phyloP scores from a whole-genome alignment of 495 filamentous ascomycete species.

The Aspergillus diversus region DNA sequence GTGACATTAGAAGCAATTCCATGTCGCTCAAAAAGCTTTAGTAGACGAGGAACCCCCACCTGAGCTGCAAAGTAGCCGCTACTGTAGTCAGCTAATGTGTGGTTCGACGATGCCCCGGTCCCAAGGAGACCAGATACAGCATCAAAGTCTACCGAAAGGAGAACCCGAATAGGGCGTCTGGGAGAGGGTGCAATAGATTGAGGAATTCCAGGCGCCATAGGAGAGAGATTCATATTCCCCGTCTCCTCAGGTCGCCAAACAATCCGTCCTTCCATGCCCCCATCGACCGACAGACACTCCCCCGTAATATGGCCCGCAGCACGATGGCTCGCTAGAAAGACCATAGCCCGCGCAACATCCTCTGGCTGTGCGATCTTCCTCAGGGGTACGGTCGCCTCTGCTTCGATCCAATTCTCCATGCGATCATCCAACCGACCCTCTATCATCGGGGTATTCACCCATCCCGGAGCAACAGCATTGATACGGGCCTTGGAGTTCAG shows the following conservation, averaged over 20 bases:
- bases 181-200: too few species aligned
- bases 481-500: conserved; percentile 56
- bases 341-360: conserved; percentile 55
- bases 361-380: conserved; percentile 50
- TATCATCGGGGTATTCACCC: conserved; percentile 52
- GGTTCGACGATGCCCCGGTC: conserved; percentile 50
- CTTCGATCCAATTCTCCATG: conserved; percentile 48
- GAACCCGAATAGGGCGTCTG: conserved; percentile 51
- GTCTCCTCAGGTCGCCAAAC: conserved; percentile 48
- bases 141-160: conserved; percentile 62
- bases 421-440: conserved; percentile 51
- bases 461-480: conserved; percentile 58
- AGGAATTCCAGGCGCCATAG: too few species aligned
- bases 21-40: conserved; percentile 60
- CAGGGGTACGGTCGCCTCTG: conserved; percentile 51
- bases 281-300: conserved; percentile 55
- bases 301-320: conserved; percentile 60
- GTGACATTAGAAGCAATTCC: conserved; percentile 56
- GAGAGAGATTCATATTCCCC: not conserved
- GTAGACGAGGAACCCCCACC: conserved; percentile 61
- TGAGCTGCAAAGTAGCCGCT: conserved; percentile 61
- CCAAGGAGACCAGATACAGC: conserved; percentile 64
- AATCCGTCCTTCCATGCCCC: conserved; percentile 54
- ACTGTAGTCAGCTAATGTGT: conserved; percentile 61
- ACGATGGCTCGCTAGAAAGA: conserved; percentile 55